phyloP scores from a whole-genome alignment of 805 yeast species.

The Wickerhamomyces sydowiorum region DNA sequence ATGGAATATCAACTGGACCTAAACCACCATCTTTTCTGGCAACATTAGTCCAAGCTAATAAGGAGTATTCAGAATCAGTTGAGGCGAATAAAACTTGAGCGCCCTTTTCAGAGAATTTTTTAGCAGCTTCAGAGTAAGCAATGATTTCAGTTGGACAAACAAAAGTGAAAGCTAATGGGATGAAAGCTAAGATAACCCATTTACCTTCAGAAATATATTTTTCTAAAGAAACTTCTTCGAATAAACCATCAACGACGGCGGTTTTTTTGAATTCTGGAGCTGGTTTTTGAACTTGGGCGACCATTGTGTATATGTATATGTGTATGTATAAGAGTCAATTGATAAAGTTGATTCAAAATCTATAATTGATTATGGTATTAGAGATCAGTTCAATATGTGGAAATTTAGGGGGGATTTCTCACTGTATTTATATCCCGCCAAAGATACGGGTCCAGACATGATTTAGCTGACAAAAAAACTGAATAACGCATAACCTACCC shows the following conservation, averaged over 20 bases:
- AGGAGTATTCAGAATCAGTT: conserved; percentile 96
- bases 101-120: conserved; percentile 82
- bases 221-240: conserved; percentile 92
- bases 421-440: background rate
- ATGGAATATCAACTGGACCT: conserved; percentile 91
- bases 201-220: conserved; percentile 81
- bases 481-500: no score
- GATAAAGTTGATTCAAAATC: background rate
- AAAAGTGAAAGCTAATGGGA: conserved; percentile 98
- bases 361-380: background rate
- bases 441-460: conserved; percentile 1
- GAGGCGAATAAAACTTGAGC: conserved; percentile 92
- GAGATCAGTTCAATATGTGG: background rate
- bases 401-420: background rate
- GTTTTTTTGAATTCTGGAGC: conserved; percentile 96
- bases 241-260: conserved; percentile 94
- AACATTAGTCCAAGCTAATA: conserved; percentile 97
- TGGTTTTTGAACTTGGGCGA: conserved; percentile 86
- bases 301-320: conserved; percentile 46
- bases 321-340: background rate
- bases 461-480: background rate
- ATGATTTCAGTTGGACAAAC: conserved; percentile 99
- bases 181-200: conserved; percentile 95
- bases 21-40: conserved; percentile 97
- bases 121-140: conserved; percentile 95